Percentiles rank a stretch among this genome's conserved stretches.
These are phyloP conservation scores for Cladophialophora yegresii DNA, from an alignment of 2,329 filamentous ascomycete species.

Conservation along the genomic window DNA sequence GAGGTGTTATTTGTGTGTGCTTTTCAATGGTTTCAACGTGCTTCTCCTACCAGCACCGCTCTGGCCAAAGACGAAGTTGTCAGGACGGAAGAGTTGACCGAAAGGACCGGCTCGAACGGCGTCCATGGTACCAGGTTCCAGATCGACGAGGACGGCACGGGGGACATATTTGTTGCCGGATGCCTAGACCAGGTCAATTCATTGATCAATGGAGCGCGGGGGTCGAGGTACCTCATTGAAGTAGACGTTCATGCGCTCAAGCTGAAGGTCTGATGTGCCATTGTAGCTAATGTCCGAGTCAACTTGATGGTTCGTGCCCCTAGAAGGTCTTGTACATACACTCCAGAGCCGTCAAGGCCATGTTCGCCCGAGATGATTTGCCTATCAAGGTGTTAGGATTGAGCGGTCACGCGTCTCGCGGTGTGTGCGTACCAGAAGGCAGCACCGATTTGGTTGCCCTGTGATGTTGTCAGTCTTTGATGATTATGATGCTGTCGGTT, in stretches of 20 bases:
- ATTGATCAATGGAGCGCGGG: not conserved
- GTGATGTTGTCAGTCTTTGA: constrained; percentile 41
- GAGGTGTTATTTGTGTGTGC: constrained; percentile 23
- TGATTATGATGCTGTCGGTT: constrained; percentile 33
- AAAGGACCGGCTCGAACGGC: constrained; percentile 97
- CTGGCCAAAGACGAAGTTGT: constrained; percentile 99
- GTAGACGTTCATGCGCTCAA: constrained; percentile 99
- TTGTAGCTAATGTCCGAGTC: constrained; percentile 69
- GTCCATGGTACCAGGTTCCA: constrained; percentile 99
- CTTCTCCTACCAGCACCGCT: constrained; percentile 75
- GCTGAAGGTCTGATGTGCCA: constrained; percentile 96
- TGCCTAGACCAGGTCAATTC: constrained; percentile 58
- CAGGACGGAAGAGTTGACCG: constrained; percentile 97
- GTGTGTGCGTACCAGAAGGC: constrained; percentile 80
- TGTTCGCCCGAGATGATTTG: constrained; percentile 87
- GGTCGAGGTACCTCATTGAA: constrained; percentile 75
- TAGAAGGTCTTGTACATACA: constrained; percentile 62
- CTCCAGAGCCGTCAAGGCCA: constrained; percentile 94
- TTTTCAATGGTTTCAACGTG: not conserved
- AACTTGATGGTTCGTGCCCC: constrained; percentile 1
- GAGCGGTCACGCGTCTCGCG: constrained; percentile 24
- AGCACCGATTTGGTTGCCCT: constrained; percentile 99
- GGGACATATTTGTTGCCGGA: constrained; percentile 99
- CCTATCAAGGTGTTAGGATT: constrained; percentile 55
- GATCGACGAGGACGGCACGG: constrained; percentile 97